Evolutionary conservation across 352 stramenopile species (phyloP).

Genomic region (Globisporangium heterothallicum): DNA sequence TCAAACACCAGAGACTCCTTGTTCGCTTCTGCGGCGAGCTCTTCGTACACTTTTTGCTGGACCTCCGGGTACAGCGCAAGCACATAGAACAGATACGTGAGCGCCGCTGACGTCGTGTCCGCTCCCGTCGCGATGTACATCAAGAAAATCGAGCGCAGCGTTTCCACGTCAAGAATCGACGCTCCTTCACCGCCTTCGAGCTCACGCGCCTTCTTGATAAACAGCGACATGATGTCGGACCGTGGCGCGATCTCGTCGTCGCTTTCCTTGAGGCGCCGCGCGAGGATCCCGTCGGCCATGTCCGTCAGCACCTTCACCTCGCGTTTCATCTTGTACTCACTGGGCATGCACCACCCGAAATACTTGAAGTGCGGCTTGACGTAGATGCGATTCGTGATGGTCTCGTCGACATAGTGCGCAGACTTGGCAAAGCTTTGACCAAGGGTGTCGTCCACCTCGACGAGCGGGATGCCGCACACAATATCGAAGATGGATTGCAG

Average conservation of each 20-base stretch:
- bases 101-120: conserved; percentile 65
- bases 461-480: conserved; percentile 35
- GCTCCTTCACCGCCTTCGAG: conserved; percentile 7
- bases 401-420: conserved; percentile 1
- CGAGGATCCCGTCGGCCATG: conserved; percentile 38
- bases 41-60: conserved; percentile 44
- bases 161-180: conserved; percentile 17
- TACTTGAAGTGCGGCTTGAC: conserved; percentile 59
- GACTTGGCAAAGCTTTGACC: background rate
- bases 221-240: conserved; percentile 46
- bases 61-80: conserved; percentile 50
- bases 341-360: conserved; percentile 56
- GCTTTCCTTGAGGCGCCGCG: conserved; percentile 26
- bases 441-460: conserved; percentile 21
- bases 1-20: background rate
- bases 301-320: conserved; percentile 16
- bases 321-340: conserved; percentile 35
- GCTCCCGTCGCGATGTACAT: conserved; percentile 77
- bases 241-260: conserved; percentile 20
- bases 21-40: conserved; percentile 16
- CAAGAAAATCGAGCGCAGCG: conserved; percentile 60
- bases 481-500: conserved; percentile 55
- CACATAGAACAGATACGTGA: conserved; percentile 75
- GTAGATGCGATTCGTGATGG: conserved; percentile 34
- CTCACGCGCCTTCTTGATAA: conserved; percentile 47